Base-by-base conservation (phyloP, 768 basidiomycete genomes). In the Rhizopogon vinicolor region DNA sequence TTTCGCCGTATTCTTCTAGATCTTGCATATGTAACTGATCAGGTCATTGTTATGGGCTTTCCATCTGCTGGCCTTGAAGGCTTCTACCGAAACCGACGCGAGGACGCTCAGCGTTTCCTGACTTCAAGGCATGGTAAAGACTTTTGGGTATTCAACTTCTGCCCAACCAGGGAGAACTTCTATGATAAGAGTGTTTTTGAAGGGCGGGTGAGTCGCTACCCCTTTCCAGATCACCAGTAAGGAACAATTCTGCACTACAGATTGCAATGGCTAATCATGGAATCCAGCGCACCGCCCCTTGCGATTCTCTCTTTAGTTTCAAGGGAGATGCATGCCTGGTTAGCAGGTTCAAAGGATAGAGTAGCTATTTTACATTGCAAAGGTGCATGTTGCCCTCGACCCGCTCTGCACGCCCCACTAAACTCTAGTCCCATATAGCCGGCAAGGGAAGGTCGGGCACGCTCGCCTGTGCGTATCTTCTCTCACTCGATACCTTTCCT, bases 141-240 rank as follows among this genome's bases (percentile, higher is more conserved):
- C 63, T 94, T 83, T 66, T 89, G 91, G 86, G 82, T 94, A 9
- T 93, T 91, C 78, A 94, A 96, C 68, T 84, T 94, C 56, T 94
- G 92, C 60, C 91, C 92, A 0, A 62, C 86, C 7, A 77, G 75
- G 58, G 93, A 94, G 69, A 94, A 94, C 65, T 79, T 84, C 6
- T 96, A 96, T 68, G 80, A 84, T 3, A 73, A 85, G 2, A 70
- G 72, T 44, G 71, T 85, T 39, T 94, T 94, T 65, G 79, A 80
- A 12, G 84, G 85, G 7, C 75, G 89, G 41, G 87, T 93, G 16
- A 91, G 87, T 62, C 75, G 92, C 51, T 93, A 88, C 64, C 93
- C 93, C 0, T 93, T 91, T 65, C 93, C 93, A 19, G 93, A 95
- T 65, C 93, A 95, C 65, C 89, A 93, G 85, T 90, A 60, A 69